phyloP scores from a whole-genome alignment of 2,329 filamentous ascomycete genomes.

The Diplocarpon rosae region DNA sequence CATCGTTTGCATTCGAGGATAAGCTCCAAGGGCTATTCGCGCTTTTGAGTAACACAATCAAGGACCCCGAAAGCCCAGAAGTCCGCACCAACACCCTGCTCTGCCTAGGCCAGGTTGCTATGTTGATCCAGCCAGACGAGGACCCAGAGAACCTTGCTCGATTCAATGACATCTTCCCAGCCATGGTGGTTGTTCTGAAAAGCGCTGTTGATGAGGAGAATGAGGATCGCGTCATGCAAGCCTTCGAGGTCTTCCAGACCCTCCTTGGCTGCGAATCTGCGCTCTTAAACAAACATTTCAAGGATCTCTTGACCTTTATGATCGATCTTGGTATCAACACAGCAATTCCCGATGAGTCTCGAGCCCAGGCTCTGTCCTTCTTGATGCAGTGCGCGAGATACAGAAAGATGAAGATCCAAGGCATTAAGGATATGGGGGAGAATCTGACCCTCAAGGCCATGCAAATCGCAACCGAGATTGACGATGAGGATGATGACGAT shows the following conservation, averaged over 20 bases:
- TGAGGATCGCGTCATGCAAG: conserved; percentile 78
- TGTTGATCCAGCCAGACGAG: conserved; percentile 81
- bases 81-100: conserved; percentile 92
- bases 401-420: conserved; percentile 92
- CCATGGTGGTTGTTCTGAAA: conserved; percentile 86
- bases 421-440: conserved; percentile 70
- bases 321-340: conserved; percentile 72
- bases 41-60: conserved; percentile 78
- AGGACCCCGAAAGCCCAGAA: conserved; percentile 80
- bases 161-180: conserved; percentile 71
- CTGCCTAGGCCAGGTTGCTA: conserved; percentile 75
- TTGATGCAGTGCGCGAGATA: conserved; percentile 86
- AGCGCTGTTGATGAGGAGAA: conserved; percentile 67
- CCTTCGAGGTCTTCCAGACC: conserved; percentile 95
- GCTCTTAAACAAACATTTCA: conserved; percentile 74
- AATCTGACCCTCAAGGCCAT: conserved; percentile 80
- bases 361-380: conserved; percentile 85
- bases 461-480: conserved; percentile 82
- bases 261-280: conserved; percentile 82
- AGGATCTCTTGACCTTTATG: conserved; percentile 88
- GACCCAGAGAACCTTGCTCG: conserved; percentile 60
- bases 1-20: conserved; percentile 74
- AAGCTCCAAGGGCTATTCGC: conserved; percentile 70
- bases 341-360: conserved; percentile 69
- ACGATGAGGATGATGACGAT: conserved; percentile 60